phyloP scores from a whole-genome alignment of 306 rosid genomes.

The Coriaria nepalensis region DNA sequence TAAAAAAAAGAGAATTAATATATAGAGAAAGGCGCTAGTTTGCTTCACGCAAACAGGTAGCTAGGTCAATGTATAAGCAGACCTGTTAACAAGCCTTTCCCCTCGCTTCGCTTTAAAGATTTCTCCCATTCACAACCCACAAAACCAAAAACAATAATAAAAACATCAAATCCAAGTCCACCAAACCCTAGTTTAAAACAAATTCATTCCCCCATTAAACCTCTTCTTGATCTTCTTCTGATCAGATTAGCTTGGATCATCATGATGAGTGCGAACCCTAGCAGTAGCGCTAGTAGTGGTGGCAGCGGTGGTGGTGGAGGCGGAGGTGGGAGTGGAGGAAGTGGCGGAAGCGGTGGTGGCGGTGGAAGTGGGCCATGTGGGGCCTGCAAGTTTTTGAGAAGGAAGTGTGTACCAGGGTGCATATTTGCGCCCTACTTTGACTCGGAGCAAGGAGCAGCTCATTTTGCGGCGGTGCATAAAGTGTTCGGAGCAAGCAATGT shows the following conservation, averaged over 20 bases:
- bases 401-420: slow-evolving; percentile 73
- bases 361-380: slow-evolving; percentile 71
- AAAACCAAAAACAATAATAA: slow-evolving; percentile 10
- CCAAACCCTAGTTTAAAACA: slow-evolving; percentile 29
- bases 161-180: slow-evolving; percentile 21
- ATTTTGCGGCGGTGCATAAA: slow-evolving; percentile 89
- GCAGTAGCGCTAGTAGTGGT: slow-evolving; percentile 15
- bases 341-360: neutral
- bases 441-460: slow-evolving; percentile 79
- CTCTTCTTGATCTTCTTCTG: slow-evolving; percentile 4
- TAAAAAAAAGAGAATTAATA: slow-evolving; percentile 7
- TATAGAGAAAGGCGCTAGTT: slow-evolving; percentile 37
- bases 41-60: slow-evolving; percentile 93
- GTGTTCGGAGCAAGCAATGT: slow-evolving; percentile 96
- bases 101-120: slow-evolving; percentile 94
- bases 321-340: slow-evolving; percentile 6
- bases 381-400: slow-evolving; percentile 74
- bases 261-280: slow-evolving; percentile 46
- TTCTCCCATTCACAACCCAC: slow-evolving; percentile 22
- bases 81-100: slow-evolving; percentile 42
- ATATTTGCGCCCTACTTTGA: slow-evolving; percentile 90
- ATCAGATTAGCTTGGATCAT: too few relatives aligned
- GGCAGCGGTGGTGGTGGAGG: slow-evolving; percentile 5
- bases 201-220: neutral
- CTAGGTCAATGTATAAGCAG: slow-evolving; percentile 19